Evolutionary conservation across 495 filamentous ascomycete genomes (phyloP), one percentile per base, ranked within the genome.

Genomic region (Friedmanniomyces simplex): DNA sequence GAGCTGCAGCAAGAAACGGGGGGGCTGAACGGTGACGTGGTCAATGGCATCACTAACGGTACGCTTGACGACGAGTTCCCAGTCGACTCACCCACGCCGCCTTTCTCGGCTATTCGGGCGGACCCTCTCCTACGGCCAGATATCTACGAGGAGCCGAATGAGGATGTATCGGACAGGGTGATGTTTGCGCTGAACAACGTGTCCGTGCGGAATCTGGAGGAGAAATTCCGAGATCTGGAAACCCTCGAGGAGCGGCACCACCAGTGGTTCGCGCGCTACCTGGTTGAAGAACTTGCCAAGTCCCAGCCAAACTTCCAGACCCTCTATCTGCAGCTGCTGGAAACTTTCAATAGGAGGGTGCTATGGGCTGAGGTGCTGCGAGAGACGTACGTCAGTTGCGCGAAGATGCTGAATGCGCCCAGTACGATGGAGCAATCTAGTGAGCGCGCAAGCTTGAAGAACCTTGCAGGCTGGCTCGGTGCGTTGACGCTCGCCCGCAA

Each of bases 231-330:
- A 39, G 89, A 93, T 55, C 77, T 99, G 20, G 83, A 78, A 36
- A 80, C 85, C 26, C 66, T 97, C 50, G 79, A 88, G 42, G 82
- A 87, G 53, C 79, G 83, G 56, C 85, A 95, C 66, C 85, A 91
- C 64, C 88, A 93, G 67, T 99, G 93, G 93, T 97, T 99, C 63
- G 93, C 93, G 10, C 81, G 80, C 18, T 94, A 96, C 67, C 73
- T 99, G n/a, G 93, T 99, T 12, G 91, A 96, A 64, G 87, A 95
- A 68, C 89, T 91, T 14, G 94, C 93, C 12, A 97, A 95, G 72
- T 79, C 93, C 73, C 90, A 99, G 66, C 90, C 91, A 4, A 99
- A 97, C 65, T 95, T 89, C 68, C 93, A 99, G 56, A 74, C 84
- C 30, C 81, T 97, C 5, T 99, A 97, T 68, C 79, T 97, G 30